Evolutionary conservation across 768 basidiomycete genomes (phyloP).

Genomic region (Lactarius akahatsu): DNA sequence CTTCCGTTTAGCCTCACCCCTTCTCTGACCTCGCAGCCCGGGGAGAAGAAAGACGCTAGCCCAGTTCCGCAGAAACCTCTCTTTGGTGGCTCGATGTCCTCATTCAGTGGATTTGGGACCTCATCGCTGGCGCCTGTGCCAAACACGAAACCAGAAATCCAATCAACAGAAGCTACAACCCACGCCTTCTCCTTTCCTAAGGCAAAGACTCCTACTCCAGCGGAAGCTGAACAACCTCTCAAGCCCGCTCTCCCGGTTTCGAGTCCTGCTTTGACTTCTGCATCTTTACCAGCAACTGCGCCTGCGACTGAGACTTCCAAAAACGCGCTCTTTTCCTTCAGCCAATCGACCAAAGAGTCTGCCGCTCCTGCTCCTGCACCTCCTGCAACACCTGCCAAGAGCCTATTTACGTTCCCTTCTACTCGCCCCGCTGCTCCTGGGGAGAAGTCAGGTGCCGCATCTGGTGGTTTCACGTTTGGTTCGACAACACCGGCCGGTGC

Average conservation of each 20-base stretch:
- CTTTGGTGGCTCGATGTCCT: conserved; percentile 12
- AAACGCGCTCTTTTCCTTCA: conserved; percentile 5
- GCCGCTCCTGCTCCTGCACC: not conserved
- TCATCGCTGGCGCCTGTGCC: conserved; percentile 4
- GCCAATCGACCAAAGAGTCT: conserved; percentile 11
- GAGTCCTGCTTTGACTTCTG: conserved; percentile 9
- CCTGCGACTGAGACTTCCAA: conserved; percentile 12
- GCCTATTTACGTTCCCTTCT: conserved; percentile 31
- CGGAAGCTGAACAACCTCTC: conserved; percentile 1
- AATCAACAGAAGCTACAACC: conserved; percentile 14
- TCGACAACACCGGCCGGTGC: conserved; percentile 18
- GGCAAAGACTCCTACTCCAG: conserved; percentile 3
- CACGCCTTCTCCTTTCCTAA: conserved; percentile 13
- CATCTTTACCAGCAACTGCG: not conserved
- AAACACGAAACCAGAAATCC: conserved; percentile 2
- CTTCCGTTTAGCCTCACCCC: conserved; percentile 25
- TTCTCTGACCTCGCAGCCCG: conserved; percentile 2
- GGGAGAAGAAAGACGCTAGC: conserved; percentile 11
- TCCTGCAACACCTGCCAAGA: conserved; percentile 20
- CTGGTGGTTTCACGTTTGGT: conserved; percentile 24
- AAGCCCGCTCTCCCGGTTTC: conserved; percentile 24
- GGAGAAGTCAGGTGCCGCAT: conserved; percentile 21
- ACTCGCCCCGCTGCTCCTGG: not conserved
- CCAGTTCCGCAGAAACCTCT: conserved; percentile 10
- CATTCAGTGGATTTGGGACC: conserved; percentile 24